A percentile compares a stretch with the other conserved stretches of the same genome.
These are phyloP conservation scores for Fusarium pseudocircinatum DNA, from an alignment of 2,329 filamentous ascomycete species.

Conservation along the genomic window DNA sequence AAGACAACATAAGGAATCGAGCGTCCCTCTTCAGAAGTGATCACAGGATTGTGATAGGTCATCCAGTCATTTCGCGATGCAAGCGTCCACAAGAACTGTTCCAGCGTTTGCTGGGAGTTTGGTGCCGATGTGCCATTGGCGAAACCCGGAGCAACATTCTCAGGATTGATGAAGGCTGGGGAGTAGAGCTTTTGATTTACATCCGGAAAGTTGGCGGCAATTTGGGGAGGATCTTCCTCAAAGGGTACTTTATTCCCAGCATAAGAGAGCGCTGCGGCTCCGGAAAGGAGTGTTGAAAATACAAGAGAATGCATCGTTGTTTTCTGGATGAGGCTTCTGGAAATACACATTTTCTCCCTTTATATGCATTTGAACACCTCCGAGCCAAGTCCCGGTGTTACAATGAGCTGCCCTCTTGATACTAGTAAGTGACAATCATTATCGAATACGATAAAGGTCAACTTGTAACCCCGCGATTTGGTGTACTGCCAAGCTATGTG, in stretches of 20 bases:
- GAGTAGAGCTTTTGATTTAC: constrained; percentile 22
- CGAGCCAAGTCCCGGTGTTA: background rate
- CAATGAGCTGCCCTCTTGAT: background rate
- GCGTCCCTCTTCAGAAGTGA: constrained; percentile 25
- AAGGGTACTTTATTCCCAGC: constrained; percentile 15
- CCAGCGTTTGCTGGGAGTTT: constrained; percentile 2
- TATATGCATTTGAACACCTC: background rate
- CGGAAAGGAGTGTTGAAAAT: background rate
- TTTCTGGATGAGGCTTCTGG: background rate
- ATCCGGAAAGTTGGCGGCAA: constrained; percentile 25
- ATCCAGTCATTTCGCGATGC: constrained; percentile 24
- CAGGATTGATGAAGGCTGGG: constrained; percentile 15
- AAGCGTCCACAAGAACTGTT: constrained; percentile 6
- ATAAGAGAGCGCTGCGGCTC: constrained; percentile 7
- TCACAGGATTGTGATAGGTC: constrained; percentile 22
- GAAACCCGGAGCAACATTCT: background rate
- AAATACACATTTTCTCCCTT: too few species aligned
- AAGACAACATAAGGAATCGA: constrained; percentile 29
- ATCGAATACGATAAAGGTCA: background rate
- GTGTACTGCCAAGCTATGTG: background rate
- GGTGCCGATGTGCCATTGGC: constrained; percentile 24
- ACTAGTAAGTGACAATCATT: background rate
- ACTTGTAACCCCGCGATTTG: background rate
- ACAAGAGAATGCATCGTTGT: background rate
- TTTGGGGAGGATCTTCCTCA: background rate